Evolutionary conservation across 768 basidiomycete species (phyloP).

Genomic region (Pleurotus tuber-regium): DNA sequence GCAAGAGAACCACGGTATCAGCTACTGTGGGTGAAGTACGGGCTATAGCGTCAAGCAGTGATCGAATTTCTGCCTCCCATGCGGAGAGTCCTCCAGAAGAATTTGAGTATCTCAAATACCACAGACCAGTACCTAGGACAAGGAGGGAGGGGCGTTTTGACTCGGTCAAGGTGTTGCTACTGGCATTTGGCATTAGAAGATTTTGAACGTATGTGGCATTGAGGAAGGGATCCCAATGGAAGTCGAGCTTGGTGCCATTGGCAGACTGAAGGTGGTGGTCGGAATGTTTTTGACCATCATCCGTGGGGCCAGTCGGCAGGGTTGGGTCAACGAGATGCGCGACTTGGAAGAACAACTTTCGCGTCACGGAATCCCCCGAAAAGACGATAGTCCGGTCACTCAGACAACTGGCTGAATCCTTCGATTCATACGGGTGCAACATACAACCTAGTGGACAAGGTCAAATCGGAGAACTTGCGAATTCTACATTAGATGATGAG

Average conservation of each 20-base stretch:
- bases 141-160: constrained; percentile 53
- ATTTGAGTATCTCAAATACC: constrained; percentile 80
- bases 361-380: constrained; percentile 81
- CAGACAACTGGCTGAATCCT: constrained; percentile 55
- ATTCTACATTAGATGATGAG: constrained; percentile 9
- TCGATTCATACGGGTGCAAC: constrained; percentile 60
- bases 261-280: constrained; percentile 52
- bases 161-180: constrained; percentile 5
- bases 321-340: constrained; percentile 57
- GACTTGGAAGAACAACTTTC: constrained; percentile 76
- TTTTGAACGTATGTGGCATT: constrained; percentile 58
- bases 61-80: constrained; percentile 77
- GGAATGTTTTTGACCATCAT: constrained; percentile 66
- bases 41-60: constrained; percentile 50
- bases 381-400: constrained; percentile 65
- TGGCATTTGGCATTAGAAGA: constrained; percentile 31
- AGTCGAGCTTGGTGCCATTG: constrained; percentile 49
- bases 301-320: constrained; percentile 48
- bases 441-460: constrained; percentile 65
- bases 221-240: constrained; percentile 87
- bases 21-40: constrained; percentile 43
- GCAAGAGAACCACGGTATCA: constrained; percentile 75
- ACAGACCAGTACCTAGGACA: constrained; percentile 83
- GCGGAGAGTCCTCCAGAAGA: constrained; percentile 70
- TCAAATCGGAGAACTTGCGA: too few relatives aligned